Evolutionary conservation across 2,329 filamentous ascomycete genomes (phyloP).

Genomic region (Aspergillus caelatus): DNA sequence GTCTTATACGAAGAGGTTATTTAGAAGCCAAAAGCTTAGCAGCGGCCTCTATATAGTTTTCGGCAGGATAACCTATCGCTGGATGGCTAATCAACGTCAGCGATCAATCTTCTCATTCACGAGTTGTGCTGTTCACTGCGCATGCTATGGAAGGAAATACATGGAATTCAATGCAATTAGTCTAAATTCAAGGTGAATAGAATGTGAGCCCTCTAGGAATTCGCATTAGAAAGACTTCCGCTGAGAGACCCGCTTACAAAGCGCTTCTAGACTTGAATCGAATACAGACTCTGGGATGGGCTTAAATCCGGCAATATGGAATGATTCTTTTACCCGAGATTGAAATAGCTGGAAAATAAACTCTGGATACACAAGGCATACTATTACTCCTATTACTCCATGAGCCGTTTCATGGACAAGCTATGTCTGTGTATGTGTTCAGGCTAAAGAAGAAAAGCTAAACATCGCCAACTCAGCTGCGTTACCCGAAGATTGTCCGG

Average conservation of each 20-base stretch:
- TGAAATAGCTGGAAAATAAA: background rate
- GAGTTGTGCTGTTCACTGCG: background rate
- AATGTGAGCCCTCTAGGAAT: no score
- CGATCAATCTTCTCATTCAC: background rate
- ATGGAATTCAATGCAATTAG: no score
- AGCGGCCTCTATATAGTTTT: no score
- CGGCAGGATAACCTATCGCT: background rate
- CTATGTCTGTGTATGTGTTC: background rate
- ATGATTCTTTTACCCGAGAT: background rate
- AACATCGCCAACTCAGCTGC: background rate
- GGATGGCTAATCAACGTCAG: background rate
- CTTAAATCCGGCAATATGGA: background rate
- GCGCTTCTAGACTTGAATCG: no score
- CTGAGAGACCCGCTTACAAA: no score
- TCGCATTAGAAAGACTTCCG: no score
- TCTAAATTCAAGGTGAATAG: background rate
- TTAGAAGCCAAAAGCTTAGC: no score
- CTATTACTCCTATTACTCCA: background rate
- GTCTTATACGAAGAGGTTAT: no score
- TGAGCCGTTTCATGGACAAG: background rate
- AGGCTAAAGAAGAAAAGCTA: background rate
- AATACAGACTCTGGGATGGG: no score
- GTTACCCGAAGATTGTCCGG: background rate
- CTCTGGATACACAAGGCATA: no score
- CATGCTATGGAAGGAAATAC: background rate